Conservation (phyloP, 2,329 filamentous ascomycete genomes). For the Leptographium flavum region DNA sequence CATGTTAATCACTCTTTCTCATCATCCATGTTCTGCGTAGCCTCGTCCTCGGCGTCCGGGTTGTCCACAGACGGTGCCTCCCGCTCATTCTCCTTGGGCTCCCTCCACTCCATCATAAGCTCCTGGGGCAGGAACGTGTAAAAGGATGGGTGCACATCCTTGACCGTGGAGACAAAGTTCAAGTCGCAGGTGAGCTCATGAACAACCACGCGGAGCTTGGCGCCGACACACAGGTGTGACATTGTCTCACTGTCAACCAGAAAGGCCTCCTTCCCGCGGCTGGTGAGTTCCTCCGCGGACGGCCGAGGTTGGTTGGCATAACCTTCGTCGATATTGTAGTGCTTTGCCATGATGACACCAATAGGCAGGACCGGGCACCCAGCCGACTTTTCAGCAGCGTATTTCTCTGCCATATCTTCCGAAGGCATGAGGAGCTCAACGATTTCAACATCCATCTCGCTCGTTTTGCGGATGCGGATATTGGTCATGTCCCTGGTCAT, state of each 20-base stretch:
- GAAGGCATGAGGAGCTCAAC: conserved; percentile 31
- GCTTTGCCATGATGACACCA: conserved; percentile 30
- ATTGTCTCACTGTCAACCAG: conserved; percentile 50
- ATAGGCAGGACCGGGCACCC: conserved; percentile 23
- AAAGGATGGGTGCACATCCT: conserved; percentile 43
- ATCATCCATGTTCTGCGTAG: conserved; percentile 8
- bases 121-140: conserved; percentile 54
- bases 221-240: conserved; percentile 43
- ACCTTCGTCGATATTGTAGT: conserved; percentile 31
- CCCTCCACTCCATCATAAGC: conserved; percentile 52
- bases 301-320: conserved; percentile 26
- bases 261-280: conserved; percentile 27
- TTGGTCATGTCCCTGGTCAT: conserved; percentile 14
- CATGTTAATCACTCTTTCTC: conserved; percentile 6
- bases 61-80: conserved; percentile 30
- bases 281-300: conserved; percentile 16
- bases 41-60: conserved; percentile 17
- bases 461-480: conserved; percentile 28
- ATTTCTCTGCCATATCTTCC: conserved; percentile 24
- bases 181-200: conserved; percentile 44
- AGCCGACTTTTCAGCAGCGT: conserved; percentile 23
- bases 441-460: conserved; percentile 48
- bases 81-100: conserved; percentile 31
- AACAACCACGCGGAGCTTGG: conserved; percentile 44
- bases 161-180: conserved; percentile 47